Evolutionary conservation across 306 rosid genomes (phyloP).

Genomic region (Crataegus laevigata): DNA sequence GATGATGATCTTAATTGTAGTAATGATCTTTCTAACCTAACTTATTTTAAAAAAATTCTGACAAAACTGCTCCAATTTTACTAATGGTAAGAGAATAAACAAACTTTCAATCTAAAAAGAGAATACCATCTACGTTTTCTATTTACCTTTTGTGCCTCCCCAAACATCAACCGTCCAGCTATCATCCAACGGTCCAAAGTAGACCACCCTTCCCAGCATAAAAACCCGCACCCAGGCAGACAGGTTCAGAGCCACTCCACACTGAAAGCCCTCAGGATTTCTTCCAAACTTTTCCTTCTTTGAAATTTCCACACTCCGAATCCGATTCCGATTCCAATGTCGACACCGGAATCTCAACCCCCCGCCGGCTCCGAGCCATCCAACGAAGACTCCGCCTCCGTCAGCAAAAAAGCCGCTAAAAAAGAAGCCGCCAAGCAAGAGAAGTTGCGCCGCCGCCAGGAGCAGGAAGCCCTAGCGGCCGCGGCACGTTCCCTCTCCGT

Average conservation of each 20-base stretch:
- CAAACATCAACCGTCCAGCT: not conserved
- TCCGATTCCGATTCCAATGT: not conserved
- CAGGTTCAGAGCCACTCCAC: not conserved
- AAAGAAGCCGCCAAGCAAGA: conserved; percentile 20
- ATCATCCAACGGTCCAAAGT: not conserved
- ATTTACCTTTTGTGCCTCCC: no score
- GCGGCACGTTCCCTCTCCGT: conserved; percentile 31
- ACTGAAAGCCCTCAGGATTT: no score
- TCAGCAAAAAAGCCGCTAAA: conserved; percentile 76
- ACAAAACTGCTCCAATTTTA: no score
- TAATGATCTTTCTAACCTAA: rapidly evolving
- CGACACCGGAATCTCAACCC: not conserved
- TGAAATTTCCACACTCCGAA: not conserved
- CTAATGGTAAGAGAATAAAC: no score
- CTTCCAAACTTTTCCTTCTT: not conserved
- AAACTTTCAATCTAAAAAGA: no score
- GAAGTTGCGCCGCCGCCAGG: conserved; percentile 69
- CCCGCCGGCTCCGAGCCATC: not conserved
- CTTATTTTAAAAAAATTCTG: no score
- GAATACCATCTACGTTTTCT: no score
- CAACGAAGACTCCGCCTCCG: conserved; percentile 29
- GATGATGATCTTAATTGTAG: rapidly evolving
- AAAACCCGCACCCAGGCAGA: not conserved
- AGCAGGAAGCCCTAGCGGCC: conserved; percentile 31
- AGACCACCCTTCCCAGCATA: not conserved